Evolutionary conservation across 2,329 filamentous ascomycete species (phyloP).

Genomic region (Aphanocladium album): DNA sequence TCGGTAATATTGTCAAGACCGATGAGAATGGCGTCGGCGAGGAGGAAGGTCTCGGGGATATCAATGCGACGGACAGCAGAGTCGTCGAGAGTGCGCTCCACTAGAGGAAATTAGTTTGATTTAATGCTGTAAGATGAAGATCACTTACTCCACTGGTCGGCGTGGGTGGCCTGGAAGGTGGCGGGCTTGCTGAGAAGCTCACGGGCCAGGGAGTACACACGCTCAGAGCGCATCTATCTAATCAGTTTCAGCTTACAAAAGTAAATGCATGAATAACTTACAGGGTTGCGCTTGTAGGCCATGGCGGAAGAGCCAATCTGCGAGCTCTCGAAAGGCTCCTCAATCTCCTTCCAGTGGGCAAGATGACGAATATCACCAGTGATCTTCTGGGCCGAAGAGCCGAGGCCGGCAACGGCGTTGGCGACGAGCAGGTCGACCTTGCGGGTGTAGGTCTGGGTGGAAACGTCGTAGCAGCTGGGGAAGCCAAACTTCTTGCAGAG

Average conservation of each 20-base stretch:
- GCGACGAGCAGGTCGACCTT: conserved; percentile 79
- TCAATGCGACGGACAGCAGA: conserved; percentile 62
- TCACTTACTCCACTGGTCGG: conserved; percentile 24
- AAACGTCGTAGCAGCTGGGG: conserved; percentile 46
- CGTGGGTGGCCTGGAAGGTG: conserved; percentile 28
- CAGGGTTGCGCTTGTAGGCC: conserved; percentile 43
- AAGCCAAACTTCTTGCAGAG: conserved; percentile 54
- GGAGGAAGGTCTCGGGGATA: conserved; percentile 62
- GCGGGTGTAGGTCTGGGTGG: conserved; percentile 65
- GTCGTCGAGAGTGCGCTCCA: conserved; percentile 76
- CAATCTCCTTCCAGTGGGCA: conserved; percentile 73
- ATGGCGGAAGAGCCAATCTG: conserved; percentile 61
- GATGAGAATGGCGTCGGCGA: conserved; percentile 63
- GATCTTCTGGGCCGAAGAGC: conserved; percentile 68
- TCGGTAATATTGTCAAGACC: conserved; percentile 62
- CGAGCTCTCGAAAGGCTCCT: conserved; percentile 75
- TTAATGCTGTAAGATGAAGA: conserved; percentile 14
- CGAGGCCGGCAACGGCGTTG: conserved; percentile 75
- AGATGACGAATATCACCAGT: conserved; percentile 69
- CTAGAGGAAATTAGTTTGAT: conserved; percentile 34
- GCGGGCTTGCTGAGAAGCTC: conserved; percentile 38
- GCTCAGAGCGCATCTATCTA: conserved; percentile 42
- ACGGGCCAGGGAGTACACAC: conserved; percentile 41
- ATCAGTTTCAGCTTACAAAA: conserved; percentile 24
- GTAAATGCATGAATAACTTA: conserved; percentile 7